Evolutionary conservation across 2,329 filamentous ascomycete species (phyloP).

Genomic region (Colletotrichum sp.): DNA sequence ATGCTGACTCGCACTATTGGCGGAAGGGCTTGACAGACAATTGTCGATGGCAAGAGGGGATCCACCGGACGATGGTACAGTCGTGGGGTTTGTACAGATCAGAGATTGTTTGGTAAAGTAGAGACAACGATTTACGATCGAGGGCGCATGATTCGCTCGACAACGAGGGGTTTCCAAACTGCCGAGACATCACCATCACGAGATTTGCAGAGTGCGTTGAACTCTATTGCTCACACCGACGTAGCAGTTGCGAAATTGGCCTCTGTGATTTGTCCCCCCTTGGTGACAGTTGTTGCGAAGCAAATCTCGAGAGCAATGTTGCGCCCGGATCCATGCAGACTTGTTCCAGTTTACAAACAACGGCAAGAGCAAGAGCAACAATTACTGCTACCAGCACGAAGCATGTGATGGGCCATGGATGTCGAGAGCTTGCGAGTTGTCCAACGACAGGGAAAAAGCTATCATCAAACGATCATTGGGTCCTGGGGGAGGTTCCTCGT

Average conservation of each 20-base stretch:
- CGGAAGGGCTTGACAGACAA: neutral
- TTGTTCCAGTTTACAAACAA: neutral
- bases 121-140: neutral
- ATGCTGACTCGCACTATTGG: neutral
- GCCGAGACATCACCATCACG: neutral
- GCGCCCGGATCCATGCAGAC: neutral
- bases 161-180: neutral
- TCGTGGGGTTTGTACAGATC: neutral
- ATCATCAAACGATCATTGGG: neutral
- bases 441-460: neutral
- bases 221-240: neutral
- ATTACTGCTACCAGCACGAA: neutral
- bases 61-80: neutral
- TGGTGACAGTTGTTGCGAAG: neutral
- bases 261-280: neutral
- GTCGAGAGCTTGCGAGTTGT: neutral
- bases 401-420: neutral
- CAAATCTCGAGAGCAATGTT: neutral
- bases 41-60: no score
- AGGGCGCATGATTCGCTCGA: neutral
- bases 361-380: neutral
- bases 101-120: neutral
- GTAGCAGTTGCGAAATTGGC: neutral
- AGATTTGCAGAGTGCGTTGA: neutral
- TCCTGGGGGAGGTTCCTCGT: neutral